Evolutionary conservation across 2,329 filamentous ascomycete species (phyloP).

Genomic region (Ophiostoma ulmi): DNA sequence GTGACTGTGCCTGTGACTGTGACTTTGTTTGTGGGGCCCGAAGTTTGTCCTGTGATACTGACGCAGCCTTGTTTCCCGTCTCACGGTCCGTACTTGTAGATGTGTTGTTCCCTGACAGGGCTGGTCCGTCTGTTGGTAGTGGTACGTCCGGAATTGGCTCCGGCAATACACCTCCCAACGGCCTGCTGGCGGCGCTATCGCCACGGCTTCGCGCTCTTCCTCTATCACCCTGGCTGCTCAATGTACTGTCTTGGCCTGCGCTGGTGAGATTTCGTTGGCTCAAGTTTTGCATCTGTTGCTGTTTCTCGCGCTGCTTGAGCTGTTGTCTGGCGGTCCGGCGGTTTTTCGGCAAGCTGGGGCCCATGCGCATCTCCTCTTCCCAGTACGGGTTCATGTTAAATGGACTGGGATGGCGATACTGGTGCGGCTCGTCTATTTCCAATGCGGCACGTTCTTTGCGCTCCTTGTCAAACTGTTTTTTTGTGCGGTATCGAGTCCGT

Average conservation of each 20-base stretch:
- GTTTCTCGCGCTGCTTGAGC: not conserved
- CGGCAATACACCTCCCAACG: not conserved
- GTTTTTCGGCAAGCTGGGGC: constrained; percentile 67
- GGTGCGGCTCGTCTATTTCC: constrained; percentile 63
- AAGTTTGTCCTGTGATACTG: not conserved
- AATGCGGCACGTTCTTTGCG: constrained; percentile 59
- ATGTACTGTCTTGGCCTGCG: constrained; percentile 50
- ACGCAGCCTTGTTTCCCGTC: not conserved
- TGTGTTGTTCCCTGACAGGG: not conserved
- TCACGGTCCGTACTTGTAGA: not conserved
- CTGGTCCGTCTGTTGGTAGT: not conserved
- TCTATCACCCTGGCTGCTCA: constrained; percentile 33
- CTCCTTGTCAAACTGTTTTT: constrained; percentile 63
- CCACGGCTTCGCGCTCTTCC: constrained; percentile 29
- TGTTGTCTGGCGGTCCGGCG: constrained; percentile 36
- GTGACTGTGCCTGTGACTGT: not conserved
- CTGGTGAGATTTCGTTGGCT: constrained; percentile 58
- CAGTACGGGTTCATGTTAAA: constrained; percentile 87
- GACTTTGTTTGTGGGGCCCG: not conserved
- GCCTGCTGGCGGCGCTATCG: not conserved
- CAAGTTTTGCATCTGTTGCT: constrained; percentile 42
- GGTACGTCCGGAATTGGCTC: not conserved
- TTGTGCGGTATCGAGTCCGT: constrained; percentile 63
- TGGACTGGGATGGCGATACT: constrained; percentile 74
- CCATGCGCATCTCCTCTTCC: constrained; percentile 78